Conservation (phyloP, 2,329 filamentous ascomycete species). For the Colletotrichum orchidophilum region DNA sequence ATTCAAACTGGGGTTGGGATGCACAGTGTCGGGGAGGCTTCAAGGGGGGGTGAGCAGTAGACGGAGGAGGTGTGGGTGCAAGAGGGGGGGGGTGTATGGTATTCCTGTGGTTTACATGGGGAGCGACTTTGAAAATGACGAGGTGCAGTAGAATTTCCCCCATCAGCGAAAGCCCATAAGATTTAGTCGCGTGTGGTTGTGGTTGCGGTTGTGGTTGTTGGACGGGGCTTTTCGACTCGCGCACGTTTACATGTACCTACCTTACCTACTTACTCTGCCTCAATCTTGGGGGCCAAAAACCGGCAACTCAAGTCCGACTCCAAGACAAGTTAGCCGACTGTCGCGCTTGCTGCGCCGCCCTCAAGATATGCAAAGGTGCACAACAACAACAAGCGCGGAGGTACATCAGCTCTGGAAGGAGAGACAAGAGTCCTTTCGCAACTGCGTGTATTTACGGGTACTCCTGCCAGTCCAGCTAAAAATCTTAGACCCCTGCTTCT, state of each 20-base stretch:
- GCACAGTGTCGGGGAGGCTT: background rate
- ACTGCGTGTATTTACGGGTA: background rate
- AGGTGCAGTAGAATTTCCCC: background rate
- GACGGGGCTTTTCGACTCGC: background rate
- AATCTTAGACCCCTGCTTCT: background rate
- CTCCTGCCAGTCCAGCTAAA: background rate
- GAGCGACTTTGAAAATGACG: background rate
- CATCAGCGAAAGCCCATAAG: background rate
- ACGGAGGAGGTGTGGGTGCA: background rate
- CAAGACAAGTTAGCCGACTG: background rate
- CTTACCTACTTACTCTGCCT: background rate
- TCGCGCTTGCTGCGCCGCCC: constrained; percentile 1
- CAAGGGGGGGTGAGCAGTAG: background rate
- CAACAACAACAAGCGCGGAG: background rate
- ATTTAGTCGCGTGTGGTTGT: background rate
- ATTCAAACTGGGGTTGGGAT: background rate
- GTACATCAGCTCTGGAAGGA: background rate
- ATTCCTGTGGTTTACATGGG: background rate
- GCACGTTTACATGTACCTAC: background rate
- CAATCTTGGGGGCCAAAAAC: background rate
- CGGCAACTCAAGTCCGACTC: background rate
- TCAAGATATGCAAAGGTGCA: background rate
- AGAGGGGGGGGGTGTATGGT: background rate
- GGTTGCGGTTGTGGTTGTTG: background rate
- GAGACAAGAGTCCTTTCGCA: background rate